A percentile compares a stretch with the other conserved stretches of the same genome.
These are phyloP conservation scores for Cladosporium velox DNA, from an alignment of 2,329 filamentous ascomycete genomes.

Conservation along the genomic window DNA sequence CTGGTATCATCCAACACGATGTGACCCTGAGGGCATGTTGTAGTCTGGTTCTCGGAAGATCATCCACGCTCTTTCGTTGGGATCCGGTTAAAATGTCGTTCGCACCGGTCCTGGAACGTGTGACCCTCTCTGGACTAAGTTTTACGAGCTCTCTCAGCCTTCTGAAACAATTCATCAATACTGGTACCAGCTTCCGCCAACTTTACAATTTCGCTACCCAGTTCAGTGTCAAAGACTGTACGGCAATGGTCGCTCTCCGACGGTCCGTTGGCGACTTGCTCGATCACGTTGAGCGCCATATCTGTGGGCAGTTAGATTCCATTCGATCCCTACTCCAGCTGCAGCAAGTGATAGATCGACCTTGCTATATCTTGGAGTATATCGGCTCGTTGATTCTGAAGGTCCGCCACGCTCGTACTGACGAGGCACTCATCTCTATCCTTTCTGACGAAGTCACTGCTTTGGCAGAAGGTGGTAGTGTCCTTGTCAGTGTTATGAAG, in stretches of 20 bases:
- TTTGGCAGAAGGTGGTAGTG: slow-evolving; percentile 22
- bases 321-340: slow-evolving; percentile 45
- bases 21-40: slow-evolving; percentile 57
- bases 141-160: slow-evolving; percentile 55
- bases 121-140: slow-evolving; percentile 55
- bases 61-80: slow-evolving; percentile 70
- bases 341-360: slow-evolving; percentile 44
- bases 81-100: slow-evolving; percentile 57
- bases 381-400: slow-evolving; percentile 21
- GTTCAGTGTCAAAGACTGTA: slow-evolving; percentile 27
- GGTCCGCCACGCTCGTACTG: slow-evolving; percentile 19
- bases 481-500: slow-evolving; percentile 24
- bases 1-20: slow-evolving; percentile 41
- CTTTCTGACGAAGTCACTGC: slow-evolving; percentile 28
- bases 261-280: slow-evolving; percentile 44
- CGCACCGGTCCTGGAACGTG: slow-evolving; percentile 44
- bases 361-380: slow-evolving; percentile 33
- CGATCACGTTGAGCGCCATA: slow-evolving; percentile 43
- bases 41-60: slow-evolving; percentile 68
- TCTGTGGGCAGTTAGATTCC: slow-evolving; percentile 34
- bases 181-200: slow-evolving; percentile 36
- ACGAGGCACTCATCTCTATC: slow-evolving; percentile 31
- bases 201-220: slow-evolving; percentile 24
- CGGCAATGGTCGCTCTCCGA: slow-evolving; percentile 46
- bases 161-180: slow-evolving; percentile 45